Evolutionary conservation across 805 yeast species (phyloP).

Genomic region (Brettanomyces nanus): DNA sequence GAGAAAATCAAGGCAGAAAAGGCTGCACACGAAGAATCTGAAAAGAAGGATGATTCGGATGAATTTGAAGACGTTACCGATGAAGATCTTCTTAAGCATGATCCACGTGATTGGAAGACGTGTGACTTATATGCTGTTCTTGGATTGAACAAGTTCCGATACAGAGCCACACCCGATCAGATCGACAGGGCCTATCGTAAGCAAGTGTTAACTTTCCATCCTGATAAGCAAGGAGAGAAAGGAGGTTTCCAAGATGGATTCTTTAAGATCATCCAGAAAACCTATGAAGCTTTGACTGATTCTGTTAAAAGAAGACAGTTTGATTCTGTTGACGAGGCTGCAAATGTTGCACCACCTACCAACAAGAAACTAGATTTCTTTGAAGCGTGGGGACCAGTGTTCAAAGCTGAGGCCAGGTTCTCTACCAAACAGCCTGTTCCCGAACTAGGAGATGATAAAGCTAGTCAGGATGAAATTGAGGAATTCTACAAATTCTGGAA

Average conservation of each 20-base stretch:
- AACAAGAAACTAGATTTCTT: constrained; percentile 53
- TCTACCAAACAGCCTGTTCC: constrained; percentile 91
- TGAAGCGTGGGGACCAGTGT: constrained; percentile 89
- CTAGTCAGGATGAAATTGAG: constrained; percentile 76
- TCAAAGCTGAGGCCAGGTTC: constrained; percentile 85
- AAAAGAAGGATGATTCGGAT: constrained; percentile 55
- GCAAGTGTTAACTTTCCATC: constrained; percentile 94
- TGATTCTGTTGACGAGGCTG: constrained; percentile 89
- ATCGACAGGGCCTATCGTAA: constrained; percentile 95
- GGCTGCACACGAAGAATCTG: constrained; percentile 68
- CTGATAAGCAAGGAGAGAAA: constrained; percentile 91
- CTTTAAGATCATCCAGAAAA: constrained; percentile 96
- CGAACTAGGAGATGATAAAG: constrained; percentile 54
- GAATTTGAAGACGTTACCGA: constrained; percentile 53
- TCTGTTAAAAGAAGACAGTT: constrained; percentile 82
- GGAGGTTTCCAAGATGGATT: constrained; percentile 91
- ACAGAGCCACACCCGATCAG: constrained; percentile 86
- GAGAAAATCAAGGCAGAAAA: constrained; percentile 89
- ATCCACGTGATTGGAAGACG: constrained; percentile 97
- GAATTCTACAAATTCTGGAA: constrained; percentile 87
- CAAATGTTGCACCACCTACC: constrained; percentile 76
- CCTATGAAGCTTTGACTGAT: constrained; percentile 84
- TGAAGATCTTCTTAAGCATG: constrained; percentile 69
- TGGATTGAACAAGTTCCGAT: constrained; percentile 87
- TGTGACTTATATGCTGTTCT: constrained; percentile 95